Base-by-base conservation (phyloP, 352 stramenopile genomes). In the Phytophthora sp. region DNA sequence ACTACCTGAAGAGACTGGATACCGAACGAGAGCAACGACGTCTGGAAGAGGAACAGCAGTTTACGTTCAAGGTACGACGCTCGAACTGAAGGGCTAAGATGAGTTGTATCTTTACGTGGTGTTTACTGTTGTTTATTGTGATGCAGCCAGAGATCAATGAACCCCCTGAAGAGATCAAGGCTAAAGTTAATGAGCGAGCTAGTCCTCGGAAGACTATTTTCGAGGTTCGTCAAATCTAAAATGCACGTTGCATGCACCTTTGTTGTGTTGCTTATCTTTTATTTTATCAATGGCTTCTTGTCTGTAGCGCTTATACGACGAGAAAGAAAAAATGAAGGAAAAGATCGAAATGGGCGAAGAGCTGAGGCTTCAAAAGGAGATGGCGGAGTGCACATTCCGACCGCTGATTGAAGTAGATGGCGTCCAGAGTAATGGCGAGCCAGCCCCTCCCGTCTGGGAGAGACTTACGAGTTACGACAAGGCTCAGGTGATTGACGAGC, bases 301-400 rank as follows among this genome's bases (percentile, higher is more conserved):
- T 18, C 21, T 63, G n/a, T 61, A 95, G 86, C 83, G 86, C 16
- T 53, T 95, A 7, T 93, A 93, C 51, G 79, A 91, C 45, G 83
- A 93, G 41, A 91, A 91, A 50, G 74, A 93, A 51, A 86, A 82
- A 20, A 57, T 92, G 39, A 89, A 88, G 69, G 86, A 93, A 42
- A 93, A 93, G 65, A 82, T 92, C 13, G 82, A 88, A 53, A 38
- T 90, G 33, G 76, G 83, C 23, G 82, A 92, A 49, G 82, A 90
- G 52, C 55, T 92, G 42, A 79, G 77, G 46, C 58, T 80, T 30
- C 83, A 93, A 30, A 88, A 92, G 35, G 84, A 95, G 56, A 80
- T 95, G 77, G 77, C 81, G 16, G 85, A 85, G 44, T 95, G 86
- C 58, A 95, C 85, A 8, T 95, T 95, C 67, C 79, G 71, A 23